Conservation (phyloP, 78 protist genomes). For the Chrysochromulina parva region DNA sequence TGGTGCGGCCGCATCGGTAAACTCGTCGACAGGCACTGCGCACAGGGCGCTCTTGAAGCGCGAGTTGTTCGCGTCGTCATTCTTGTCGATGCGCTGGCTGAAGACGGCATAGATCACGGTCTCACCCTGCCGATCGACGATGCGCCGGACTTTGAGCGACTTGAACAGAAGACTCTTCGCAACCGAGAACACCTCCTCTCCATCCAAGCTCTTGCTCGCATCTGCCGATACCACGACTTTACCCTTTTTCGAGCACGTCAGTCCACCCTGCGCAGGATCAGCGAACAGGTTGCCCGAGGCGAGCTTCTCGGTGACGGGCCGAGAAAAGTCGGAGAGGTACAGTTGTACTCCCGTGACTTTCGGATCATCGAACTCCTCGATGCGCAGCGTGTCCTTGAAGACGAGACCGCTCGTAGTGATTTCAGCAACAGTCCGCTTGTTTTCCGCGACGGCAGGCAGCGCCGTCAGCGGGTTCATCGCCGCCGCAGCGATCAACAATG, state of each 20-base stretch:
- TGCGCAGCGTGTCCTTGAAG: neutral
- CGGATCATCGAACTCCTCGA: slow-evolving; percentile 7
- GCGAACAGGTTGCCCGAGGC: neutral
- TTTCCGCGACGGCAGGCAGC: neutral
- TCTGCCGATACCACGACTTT: neutral
- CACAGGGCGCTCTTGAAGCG: neutral
- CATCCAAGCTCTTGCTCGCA: neutral
- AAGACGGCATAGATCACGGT: neutral
- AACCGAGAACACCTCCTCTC: slow-evolving; percentile 9
- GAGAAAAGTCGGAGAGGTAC: neutral
- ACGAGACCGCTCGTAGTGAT: neutral
- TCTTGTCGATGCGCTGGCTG: neutral
- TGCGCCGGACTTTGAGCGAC: slow-evolving; percentile 5
- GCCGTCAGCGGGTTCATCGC: no score
- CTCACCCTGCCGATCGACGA: neutral
- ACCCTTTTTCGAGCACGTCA: neutral
- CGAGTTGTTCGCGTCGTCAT: neutral
- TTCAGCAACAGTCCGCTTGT: neutral
- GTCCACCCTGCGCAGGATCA: neutral
- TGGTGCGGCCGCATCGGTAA: neutral
- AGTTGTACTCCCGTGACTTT: neutral
- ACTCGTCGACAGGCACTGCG: slow-evolving; percentile 7
- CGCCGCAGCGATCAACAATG: no score
- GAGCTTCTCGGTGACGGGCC: neutral
- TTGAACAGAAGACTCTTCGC: neutral